A percentile compares a stretch with the other conserved stretches of the same genome.
These are phyloP conservation scores for Penicillium concentricum DNA, from an alignment of 2,329 filamentous ascomycete genomes.

Conservation along the genomic window DNA sequence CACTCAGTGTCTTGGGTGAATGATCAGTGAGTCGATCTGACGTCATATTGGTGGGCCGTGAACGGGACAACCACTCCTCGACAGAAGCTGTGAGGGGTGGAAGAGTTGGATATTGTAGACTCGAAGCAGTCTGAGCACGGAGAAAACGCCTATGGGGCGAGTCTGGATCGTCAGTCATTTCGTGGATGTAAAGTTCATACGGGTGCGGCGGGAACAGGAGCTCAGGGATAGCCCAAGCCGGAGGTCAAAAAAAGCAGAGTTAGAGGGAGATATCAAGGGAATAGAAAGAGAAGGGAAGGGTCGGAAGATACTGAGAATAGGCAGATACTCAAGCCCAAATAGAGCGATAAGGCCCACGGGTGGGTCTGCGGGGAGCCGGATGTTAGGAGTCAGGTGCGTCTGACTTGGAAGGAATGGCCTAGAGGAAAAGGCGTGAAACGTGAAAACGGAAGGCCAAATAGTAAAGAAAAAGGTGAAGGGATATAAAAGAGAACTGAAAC, in stretches of 20 bases:
- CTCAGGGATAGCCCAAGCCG: slow-evolving; percentile 1
- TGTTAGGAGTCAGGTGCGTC: slow-evolving; percentile 2
- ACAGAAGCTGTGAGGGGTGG: slow-evolving; percentile 40
- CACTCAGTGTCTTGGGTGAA: slow-evolving; percentile 37
- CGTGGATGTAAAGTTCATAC: slow-evolving; percentile 9
- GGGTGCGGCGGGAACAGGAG: slow-evolving; percentile 8
- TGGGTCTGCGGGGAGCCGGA: slow-evolving; percentile 11
- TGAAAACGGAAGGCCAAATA: neutral
- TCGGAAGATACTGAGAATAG: slow-evolving; percentile 7
- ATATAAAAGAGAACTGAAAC: neutral
- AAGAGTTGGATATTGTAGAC: slow-evolving; percentile 44
- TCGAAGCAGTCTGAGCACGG: slow-evolving; percentile 28
- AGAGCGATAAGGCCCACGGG: slow-evolving; percentile 8
- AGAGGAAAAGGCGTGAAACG: neutral
- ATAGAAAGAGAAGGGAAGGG: neutral
- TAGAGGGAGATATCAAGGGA: slow-evolving; percentile 2
- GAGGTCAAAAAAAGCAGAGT: slow-evolving; percentile 5
- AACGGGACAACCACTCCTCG: slow-evolving; percentile 43
- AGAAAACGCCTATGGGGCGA: slow-evolving; percentile 29
- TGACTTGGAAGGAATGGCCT: slow-evolving; percentile 1
- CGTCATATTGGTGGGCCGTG: slow-evolving; percentile 43
- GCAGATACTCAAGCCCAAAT: slow-evolving; percentile 7
- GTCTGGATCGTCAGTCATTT: slow-evolving; percentile 42
- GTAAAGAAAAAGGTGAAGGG: neutral
- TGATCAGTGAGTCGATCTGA: slow-evolving; percentile 32